Evolutionary conservation across 257 asterid genomes (phyloP), one percentile per base, ranked within the genome.

Genomic region (Scutellaria barbata): DNA sequence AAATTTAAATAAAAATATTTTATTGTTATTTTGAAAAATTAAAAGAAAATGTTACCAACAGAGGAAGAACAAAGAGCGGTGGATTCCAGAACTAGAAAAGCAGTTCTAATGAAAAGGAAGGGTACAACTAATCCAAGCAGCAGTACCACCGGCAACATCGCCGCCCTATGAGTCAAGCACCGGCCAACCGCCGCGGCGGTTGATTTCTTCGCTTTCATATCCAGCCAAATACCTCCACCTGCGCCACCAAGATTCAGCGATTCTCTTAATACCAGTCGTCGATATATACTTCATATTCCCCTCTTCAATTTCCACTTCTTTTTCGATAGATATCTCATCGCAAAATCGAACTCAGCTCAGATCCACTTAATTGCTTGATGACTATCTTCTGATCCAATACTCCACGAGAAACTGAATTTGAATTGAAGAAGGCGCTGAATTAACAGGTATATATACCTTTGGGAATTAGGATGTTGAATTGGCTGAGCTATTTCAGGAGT

Each of bases 41-140:
- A 18, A 11, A 42, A 51, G 10, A 20, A 30, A 30, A 6, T 11
- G 8, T 76, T 84, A 88, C 94, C 95, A 11, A 82, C 51, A n/a
- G 96, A 63, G 51, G 96, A 81, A 63, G 95, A 83, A 82, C 92
- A 90, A 47, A 81, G 64, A 8, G 86, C 81, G 43, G 94, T 86
- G n/a, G 97, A 88, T 79, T 88, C 94, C 41, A 88, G 86, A 55
- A 81, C 79, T 6, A 90, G 54, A 62, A 91, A 75, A 71, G 96
- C 89, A 77, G 85, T 77, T 74, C 90, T 76, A 59, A 91, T 30
- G 70, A 86, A 77, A 37, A 89, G 78, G 52, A 86, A 80, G 6
- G 96, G 85, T 66, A 89, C 51, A 56, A 87, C 45, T 51, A 91
- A 68, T 22, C 89, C 87, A 41, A 89, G 63, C 83, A 88, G 17